Percentiles rank a stretch among this genome's conserved stretches.
phyloP scores from a whole-genome alignment of 345 rosid genomes.

The Crucihimalaya himalaica region DNA sequence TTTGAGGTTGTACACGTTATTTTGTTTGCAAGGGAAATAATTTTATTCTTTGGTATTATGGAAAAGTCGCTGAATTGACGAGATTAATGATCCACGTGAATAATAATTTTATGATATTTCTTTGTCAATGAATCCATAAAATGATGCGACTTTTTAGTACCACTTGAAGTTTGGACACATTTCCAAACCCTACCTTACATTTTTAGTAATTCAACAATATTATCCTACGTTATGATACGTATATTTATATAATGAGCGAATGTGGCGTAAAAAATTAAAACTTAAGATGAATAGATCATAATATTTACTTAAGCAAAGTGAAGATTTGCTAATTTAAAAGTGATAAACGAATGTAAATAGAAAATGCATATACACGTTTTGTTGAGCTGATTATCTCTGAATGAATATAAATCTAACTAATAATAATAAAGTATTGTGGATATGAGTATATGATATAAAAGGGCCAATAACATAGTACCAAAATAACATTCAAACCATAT shows the following conservation, averaged over 20 bases:
- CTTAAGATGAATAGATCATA: not conserved
- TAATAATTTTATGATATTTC: constrained; percentile 18
- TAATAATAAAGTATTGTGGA: not conserved
- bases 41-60: constrained; percentile 10
- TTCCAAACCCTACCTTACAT: constrained; percentile 12
- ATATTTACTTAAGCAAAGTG: not conserved
- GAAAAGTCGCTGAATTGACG: constrained; percentile 16
- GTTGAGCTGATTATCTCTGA: not conserved
- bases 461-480: constrained; percentile 33
- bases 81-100: constrained; percentile 33
- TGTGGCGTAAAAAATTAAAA: no score
- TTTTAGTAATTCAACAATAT: constrained; percentile 1
- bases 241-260: no score
- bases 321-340: not conserved
- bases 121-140: constrained; percentile 31
- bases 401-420: not conserved
- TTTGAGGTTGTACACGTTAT: constrained; percentile 35
- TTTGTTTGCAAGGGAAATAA: constrained; percentile 17
- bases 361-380: not conserved
- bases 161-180: constrained; percentile 29
- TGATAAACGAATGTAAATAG: not conserved
- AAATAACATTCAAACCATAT: constrained; percentile 32
- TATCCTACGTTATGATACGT: not conserved
- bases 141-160: constrained; percentile 30
- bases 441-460: not conserved